Conservation (phyloP, 108 stramenopile species). For the Cyclotella atomus region DNA sequence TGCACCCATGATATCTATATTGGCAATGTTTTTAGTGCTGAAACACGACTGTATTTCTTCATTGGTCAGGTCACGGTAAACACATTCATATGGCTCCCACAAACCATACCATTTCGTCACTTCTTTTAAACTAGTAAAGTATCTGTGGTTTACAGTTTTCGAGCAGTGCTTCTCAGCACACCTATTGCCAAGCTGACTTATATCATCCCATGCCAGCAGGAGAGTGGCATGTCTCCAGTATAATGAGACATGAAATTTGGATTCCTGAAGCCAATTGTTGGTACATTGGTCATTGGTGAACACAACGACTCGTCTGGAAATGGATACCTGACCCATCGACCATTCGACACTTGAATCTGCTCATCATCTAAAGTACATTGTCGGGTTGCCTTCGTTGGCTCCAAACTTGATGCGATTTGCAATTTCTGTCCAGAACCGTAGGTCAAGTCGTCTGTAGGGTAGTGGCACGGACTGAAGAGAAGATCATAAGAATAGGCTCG, state of each 20-base stretch:
- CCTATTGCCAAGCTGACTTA: constrained; percentile 20
- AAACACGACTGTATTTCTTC: neutral
- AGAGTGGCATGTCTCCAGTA: constrained; percentile 21
- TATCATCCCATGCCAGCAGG: constrained; percentile 50
- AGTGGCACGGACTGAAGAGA: constrained; percentile 28
- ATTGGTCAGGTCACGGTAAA: too few species aligned
- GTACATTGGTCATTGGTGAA: neutral
- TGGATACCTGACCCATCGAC: constrained; percentile 35
- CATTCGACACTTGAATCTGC: constrained; percentile 25
- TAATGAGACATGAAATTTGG: constrained; percentile 8
- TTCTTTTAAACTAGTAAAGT: constrained; percentile 20
- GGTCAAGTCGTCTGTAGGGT: constrained; percentile 36
- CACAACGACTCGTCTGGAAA: constrained; percentile 32
- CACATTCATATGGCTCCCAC: constrained; percentile 38
- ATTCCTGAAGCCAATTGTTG: neutral
- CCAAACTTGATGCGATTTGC: constrained; percentile 3
- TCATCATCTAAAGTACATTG: constrained; percentile 29
- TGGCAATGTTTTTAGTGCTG: neutral
- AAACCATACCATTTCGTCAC: constrained; percentile 27
- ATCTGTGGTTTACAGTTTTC: constrained; percentile 19
- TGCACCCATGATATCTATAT: neutral
- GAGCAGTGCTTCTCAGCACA: constrained; percentile 37
- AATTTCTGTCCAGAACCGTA: constrained; percentile 30
- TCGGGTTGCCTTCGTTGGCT: neutral
- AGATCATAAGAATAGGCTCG: neutral